A percentile compares a stretch with the other conserved stretches of the same genome.
Evolutionary conservation across 805 yeast genomes (phyloP).

Genomic region (Barnettozyma wickerhamii): DNA sequence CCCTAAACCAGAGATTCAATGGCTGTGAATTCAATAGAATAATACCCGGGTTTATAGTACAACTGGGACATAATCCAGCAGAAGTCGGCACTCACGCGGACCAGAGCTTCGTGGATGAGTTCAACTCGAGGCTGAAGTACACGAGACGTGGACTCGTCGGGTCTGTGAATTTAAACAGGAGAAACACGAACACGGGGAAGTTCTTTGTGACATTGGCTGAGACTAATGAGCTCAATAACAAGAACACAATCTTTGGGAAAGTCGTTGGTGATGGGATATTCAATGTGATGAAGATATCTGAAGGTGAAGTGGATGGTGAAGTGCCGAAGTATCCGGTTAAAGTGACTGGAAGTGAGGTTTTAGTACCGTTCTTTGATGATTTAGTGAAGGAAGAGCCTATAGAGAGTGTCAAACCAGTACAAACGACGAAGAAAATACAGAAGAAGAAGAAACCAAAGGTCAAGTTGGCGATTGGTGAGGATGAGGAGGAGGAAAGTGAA

Average conservation of each 20-base stretch:
- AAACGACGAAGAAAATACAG: slow-evolving; percentile 10
- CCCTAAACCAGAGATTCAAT: slow-evolving; percentile 39
- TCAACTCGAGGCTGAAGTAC: slow-evolving; percentile 47
- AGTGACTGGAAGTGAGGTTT: slow-evolving; percentile 37
- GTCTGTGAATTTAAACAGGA: slow-evolving; percentile 34
- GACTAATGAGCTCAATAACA: slow-evolving; percentile 39
- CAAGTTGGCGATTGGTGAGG: slow-evolving; percentile 28
- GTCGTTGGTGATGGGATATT: slow-evolving; percentile 53
- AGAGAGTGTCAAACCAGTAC: neutral
- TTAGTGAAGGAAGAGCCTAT: slow-evolving; percentile 19
- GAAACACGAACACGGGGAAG: slow-evolving; percentile 32
- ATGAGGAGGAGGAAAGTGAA: slow-evolving; percentile 29
- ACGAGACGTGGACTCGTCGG: slow-evolving; percentile 53
- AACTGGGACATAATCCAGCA: slow-evolving; percentile 30
- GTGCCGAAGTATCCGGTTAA: slow-evolving; percentile 49
- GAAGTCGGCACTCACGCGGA: neutral
- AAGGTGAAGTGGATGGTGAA: slow-evolving; percentile 41
- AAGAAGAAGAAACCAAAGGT: slow-evolving; percentile 31
- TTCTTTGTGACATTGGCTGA: slow-evolving; percentile 48
- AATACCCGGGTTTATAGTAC: slow-evolving; percentile 33
- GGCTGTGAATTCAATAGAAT: slow-evolving; percentile 39
- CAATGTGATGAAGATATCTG: slow-evolving; percentile 44
- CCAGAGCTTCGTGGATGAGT: slow-evolving; percentile 36
- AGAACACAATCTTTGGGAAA: slow-evolving; percentile 51
- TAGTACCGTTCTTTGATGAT: slow-evolving; percentile 47